Evolutionary conservation across 1,284 basidiomycete species (phyloP).

Genomic region (Ustilago esculenta): DNA sequence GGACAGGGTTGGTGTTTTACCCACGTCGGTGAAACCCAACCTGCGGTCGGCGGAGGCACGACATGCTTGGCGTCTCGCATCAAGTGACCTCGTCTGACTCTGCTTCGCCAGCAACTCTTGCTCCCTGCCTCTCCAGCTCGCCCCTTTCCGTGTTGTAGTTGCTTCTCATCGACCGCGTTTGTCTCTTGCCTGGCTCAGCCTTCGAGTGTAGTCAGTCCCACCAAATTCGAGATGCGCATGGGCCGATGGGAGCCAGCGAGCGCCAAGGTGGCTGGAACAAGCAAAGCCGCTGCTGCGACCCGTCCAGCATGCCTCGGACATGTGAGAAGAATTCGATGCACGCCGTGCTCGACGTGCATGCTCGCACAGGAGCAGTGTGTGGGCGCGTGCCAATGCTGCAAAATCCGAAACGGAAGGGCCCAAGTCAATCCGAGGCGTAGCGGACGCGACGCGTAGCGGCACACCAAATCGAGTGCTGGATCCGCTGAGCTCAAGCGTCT

Average conservation of each 20-base stretch:
- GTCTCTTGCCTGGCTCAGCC: too few species aligned
- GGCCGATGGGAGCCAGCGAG: too few species aligned
- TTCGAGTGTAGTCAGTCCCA: too few species aligned
- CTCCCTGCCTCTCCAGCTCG: background rate
- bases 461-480: too few species aligned
- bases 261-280: too few species aligned
- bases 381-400: background rate
- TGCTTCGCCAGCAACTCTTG: background rate
- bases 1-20: constrained; percentile 1
- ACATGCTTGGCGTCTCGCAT: constrained; percentile 6
- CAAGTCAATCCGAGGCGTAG: background rate
- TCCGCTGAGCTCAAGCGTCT: too few species aligned
- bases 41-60: background rate
- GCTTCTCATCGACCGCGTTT: too few species aligned
- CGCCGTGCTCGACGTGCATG: constrained; percentile 19
- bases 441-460: constrained; percentile 16
- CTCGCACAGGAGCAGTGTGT: constrained; percentile 14
- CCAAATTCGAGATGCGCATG: too few species aligned
- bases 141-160: too few species aligned
- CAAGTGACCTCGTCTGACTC: background rate
- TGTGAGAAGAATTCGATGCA: constrained; percentile 41
- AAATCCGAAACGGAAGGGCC: constrained; percentile 4
- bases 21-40: constrained; percentile 18
- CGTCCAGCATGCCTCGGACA: constrained; percentile 20
- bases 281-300: background rate